Evolutionary conservation across 768 basidiomycete species (phyloP), one percentile per base, ranked within the genome.

Genomic region (Glaciozyma antarctica): DNA sequence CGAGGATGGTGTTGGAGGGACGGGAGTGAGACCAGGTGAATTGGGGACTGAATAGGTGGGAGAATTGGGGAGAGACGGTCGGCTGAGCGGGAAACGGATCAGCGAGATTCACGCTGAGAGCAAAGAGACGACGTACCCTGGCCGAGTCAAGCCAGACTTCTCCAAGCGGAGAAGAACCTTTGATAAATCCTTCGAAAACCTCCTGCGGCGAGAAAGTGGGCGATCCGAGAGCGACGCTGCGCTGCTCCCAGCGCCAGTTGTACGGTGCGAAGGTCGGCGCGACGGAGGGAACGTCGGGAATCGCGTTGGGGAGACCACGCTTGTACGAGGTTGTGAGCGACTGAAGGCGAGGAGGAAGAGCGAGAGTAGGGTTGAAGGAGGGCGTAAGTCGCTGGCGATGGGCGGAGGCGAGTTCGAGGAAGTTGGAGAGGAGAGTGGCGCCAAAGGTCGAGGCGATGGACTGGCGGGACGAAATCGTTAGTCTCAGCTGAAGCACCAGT

Each of bases 121-220:
- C 9, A 30, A n/a, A 17, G 2, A 16, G 30, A 2, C 9, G 12
- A 24, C 49, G 22, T 10, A 67, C 69, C 41, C 69, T 19, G 0
- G 69, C 69, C 26, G 69, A 71, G 7, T 71, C 69, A 19, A 71
- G 49, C 69, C 69, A 71, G 1, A 71, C 51, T 19, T 71, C 66
- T 2, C 69, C 69, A 1, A 71, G 51, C 43, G 16, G 2, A 44
- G 55, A 47, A 16, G 22, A 19, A 0, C 64, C 66, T 26, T 67
- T 65, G 12, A 67, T 47, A 3, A 65, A 9, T 0, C 22, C 41
- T 47, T 71, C 69, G 21, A 71, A 71, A 1, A 65, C 66, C 12
- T 30, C 52, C 43, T 60, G 63, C 44, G 65, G 57, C 2, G 63
- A 21, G 28, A 54, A 53, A 1, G 43, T 54, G 1, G 2, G n/a